These are phyloP conservation scores for Globisporangium acanthophoron DNA, from an alignment of 352 stramenopile genomes.

Conservation along the genomic window DNA sequence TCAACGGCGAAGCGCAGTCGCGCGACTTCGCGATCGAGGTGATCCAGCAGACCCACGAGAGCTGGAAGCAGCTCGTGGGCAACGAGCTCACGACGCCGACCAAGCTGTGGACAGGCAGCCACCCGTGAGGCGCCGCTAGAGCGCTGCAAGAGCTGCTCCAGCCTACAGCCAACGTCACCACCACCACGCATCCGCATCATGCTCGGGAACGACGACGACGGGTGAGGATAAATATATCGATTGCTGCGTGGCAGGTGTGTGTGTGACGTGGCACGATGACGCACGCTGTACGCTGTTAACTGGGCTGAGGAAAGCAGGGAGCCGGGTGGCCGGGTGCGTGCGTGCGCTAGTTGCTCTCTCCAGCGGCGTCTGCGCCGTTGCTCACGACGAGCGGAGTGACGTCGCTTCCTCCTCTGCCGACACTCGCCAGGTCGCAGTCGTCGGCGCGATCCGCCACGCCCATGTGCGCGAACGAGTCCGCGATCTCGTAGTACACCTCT, in stretches of 20 bases:
- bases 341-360: not conserved
- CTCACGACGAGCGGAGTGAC: conserved; percentile 2
- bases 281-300: no score
- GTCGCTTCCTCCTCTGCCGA: not conserved
- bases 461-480: conserved; percentile 20
- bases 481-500: conserved; percentile 23
- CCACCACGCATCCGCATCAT: not conserved
- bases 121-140: not conserved
- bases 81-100: conserved; percentile 34
- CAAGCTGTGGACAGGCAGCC: conserved; percentile 66
- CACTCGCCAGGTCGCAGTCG: conserved; percentile 1
- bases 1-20: conserved; percentile 91
- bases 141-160: no score
- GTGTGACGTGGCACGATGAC: no score
- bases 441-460: conserved; percentile 1
- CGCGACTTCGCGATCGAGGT: conserved; percentile 87
- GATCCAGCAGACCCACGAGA: conserved; percentile 86
- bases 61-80: conserved; percentile 80
- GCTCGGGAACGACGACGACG: not conserved
- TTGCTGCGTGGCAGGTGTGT: not conserved
- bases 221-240: conserved; percentile 1
- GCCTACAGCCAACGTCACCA: no score
- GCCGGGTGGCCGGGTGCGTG: no score
- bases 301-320: no score
- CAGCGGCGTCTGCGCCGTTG: not conserved